Evolutionary conservation across 2,329 filamentous ascomycete species (phyloP), one percentile per base, ranked within the genome.

Genomic region (Chaetomium olivaceum): DNA sequence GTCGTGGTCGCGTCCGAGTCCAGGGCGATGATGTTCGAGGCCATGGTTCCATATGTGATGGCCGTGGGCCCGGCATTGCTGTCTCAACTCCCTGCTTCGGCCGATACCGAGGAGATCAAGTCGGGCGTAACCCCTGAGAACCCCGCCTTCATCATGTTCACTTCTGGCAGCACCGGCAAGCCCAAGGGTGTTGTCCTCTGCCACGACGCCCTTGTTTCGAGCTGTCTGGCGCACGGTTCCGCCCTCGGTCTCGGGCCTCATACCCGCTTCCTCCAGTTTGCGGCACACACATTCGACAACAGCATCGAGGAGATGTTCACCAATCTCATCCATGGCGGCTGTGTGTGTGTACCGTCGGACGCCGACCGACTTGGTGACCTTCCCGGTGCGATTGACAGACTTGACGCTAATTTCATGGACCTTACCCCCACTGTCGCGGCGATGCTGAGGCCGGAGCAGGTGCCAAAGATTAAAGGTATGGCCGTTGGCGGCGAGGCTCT

Each of bases 101-200:
- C n/a, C 19, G 12, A 48, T 16, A 43, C 12, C 43, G 65, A 19
- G 56, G 59, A 62, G 0, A 50, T 59, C 6, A 19, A 48, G 9
- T 60, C 62, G 4, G 62, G 56, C 1, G 67, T 67, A 1, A 31
- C 52, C 19, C 69, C 69, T 2, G 59, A 64, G 11, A 59, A 68
- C 57, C 25, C 67, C 2, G 63, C 69, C 14, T 76, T 73, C 23
- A 79, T 83, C 68, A 81, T 84, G 71, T 85, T 83, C 70, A 85
- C 83, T n/a, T 84, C 82, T 3, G 83, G 83, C 19, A 84, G 81
- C 46, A 85, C 83, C 0, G 83, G 83, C 8, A 74, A 76, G 48
- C 83, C 82, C 4, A 85, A 85, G 73, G 83, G 83, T 21, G 81
- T 84, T n/a, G 76, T 83, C 14, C 69, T 76, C 50, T 66, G 68